Percentiles rank a stretch among this genome's conserved stretches.
Conservation (phyloP, 1,284 basidiomycete species). For the Puccinia coronata region DNA sequence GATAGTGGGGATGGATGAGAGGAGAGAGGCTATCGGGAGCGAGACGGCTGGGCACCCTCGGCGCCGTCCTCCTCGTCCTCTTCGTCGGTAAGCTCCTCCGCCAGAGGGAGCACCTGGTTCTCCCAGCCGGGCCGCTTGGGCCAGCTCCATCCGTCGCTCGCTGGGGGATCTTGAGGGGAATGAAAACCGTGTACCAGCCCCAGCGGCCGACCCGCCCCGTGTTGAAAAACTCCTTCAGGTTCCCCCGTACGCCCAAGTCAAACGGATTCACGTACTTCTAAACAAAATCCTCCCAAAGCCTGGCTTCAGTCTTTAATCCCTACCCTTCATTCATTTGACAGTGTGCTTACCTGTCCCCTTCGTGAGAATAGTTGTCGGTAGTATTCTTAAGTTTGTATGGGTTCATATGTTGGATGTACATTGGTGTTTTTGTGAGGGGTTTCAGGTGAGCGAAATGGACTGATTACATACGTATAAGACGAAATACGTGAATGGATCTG, state of each 20-base stretch:
- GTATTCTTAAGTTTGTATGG: neutral
- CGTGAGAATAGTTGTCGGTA: slow-evolving; percentile 4
- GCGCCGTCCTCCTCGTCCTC: no score
- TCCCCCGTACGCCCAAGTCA: slow-evolving; percentile 73
- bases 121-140: slow-evolving; percentile 67
- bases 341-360: slow-evolving; percentile 12
- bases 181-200: slow-evolving; percentile 73
- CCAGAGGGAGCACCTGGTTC: slow-evolving; percentile 62
- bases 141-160: slow-evolving; percentile 82
- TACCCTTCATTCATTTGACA: neutral
- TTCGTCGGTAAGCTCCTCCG: slow-evolving; percentile 62
- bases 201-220: slow-evolving; percentile 70
- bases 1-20: no score
- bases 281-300: neutral
- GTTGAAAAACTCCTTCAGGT: slow-evolving; percentile 86
- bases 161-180: slow-evolving; percentile 80
- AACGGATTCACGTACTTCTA: slow-evolving; percentile 81
- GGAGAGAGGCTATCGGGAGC: no score
- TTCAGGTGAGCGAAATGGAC: neutral
- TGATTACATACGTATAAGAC: neutral
- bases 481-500: neutral
- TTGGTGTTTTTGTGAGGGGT: neutral
- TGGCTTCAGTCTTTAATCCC: neutral
- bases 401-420: no score
- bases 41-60: no score